Evolutionary conservation across 495 filamentous ascomycete species (phyloP).

Genomic region (Penicillium daleae): DNA sequence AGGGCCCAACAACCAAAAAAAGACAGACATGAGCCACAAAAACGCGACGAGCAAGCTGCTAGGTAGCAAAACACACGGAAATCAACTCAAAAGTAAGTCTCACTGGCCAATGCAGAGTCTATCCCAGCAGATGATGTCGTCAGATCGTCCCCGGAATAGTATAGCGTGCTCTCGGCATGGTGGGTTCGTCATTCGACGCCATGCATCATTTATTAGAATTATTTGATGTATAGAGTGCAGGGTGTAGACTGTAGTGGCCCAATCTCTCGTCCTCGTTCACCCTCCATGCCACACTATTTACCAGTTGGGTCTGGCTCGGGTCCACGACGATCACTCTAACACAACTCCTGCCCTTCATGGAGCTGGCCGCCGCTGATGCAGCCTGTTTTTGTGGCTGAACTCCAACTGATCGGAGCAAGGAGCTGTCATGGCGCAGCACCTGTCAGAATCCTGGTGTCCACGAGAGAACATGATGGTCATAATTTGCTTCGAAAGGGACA

Average conservation of each 20-base stretch:
- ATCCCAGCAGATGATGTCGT: slow-evolving; percentile 18
- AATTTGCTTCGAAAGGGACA: background rate
- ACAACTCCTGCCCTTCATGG: background rate
- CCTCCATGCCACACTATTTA: background rate
- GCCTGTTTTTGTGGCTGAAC: slow-evolving; percentile 16
- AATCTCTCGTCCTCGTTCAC: slow-evolving; percentile 3
- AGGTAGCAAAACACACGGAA: background rate
- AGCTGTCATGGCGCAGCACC: slow-evolving; percentile 15
- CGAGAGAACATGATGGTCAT: no score
- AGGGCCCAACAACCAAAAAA: slow-evolving; percentile 23
- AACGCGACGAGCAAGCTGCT: slow-evolving; percentile 1
- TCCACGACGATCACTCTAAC: background rate
- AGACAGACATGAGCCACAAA: slow-evolving; percentile 5
- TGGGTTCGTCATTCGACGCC: slow-evolving; percentile 14
- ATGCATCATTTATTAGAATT: slow-evolving; percentile 12
- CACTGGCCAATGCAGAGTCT: slow-evolving; percentile 12
- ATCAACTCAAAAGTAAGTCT: background rate
- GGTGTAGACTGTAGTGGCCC: slow-evolving; percentile 16
- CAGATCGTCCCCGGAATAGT: slow-evolving; percentile 15
- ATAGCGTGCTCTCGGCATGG: background rate
- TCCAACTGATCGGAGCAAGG: slow-evolving; percentile 20
- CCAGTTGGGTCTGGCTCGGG: background rate
- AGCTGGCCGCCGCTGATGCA: slow-evolving; percentile 17
- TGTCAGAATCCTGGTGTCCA: slow-evolving; percentile 16
- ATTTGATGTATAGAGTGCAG: background rate